Evolutionary conservation across 2,329 filamentous ascomycete species (phyloP), one percentile per base, ranked within the genome.

Genomic region (Paecilomyces sp.): DNA sequence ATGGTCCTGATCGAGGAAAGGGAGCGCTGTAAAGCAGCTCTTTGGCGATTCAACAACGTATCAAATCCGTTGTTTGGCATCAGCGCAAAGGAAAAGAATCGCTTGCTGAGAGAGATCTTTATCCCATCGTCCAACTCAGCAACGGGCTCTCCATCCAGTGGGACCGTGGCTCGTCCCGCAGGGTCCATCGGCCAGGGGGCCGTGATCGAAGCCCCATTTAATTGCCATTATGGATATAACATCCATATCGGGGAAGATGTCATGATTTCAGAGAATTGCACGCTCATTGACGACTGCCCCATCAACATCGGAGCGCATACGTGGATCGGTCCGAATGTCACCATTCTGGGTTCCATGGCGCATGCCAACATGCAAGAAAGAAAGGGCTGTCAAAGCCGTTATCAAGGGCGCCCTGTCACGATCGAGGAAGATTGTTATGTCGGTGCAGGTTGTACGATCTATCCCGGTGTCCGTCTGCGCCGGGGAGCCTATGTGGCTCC

Each of bases 191-290:
- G 91, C n/a, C 83, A 87, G 15, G 85, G 88, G 58, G 88, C 90
- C 4, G 81, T 88, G 51, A 89, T 99, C 28, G 91, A 96, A 68
- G 86, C 90, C 2, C 93, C 93, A 0, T 97, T 99, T 73, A 87
- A 83, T 54, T 97, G 93, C 72, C 92, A 97, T 69, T 97, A 97
- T 69, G 94, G 94, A 0, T 97, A 96, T 77, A 97, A 99, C 73
- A 89, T 97, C 67, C 84, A 84, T 55, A 89, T 99, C 65, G 92
- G 90, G 12, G 88, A 92, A 66, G 88, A 94, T 64, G 91, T 95
- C 2, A 84, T 88, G 58, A 89, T 99, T 65, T 90, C 89, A 18
- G 84, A 90, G 58, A 89, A 91, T 68, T 97, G 92, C 74, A 88
- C 87, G 28, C 88, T 97, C 69, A 85, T 92, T 59, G 94, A 99